Base-by-base conservation (phyloP, 2,329 filamentous ascomycete species). In the Penicillium sp. region DNA sequence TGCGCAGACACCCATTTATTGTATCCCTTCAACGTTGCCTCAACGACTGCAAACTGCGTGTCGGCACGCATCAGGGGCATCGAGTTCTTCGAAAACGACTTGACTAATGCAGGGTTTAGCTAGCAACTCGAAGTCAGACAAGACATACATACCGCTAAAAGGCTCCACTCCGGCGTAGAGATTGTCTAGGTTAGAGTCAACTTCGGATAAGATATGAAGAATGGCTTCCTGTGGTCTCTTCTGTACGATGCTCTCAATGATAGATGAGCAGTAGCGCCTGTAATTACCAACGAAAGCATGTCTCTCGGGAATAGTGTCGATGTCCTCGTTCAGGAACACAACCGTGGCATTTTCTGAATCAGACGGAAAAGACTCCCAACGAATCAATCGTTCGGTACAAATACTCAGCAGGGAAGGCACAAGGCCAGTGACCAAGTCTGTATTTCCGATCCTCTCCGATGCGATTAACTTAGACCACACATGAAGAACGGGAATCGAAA, bases 271-370 rank as follows among this genome's bases (percentile, higher is more conserved):
- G 63, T 95, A 97, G 51, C 93, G 81, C 34, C 93, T 80, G 67
- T 98, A 98, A 64, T 98, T 97, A 4, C 91, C 89, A 12, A 97
- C 77, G 65, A 98, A 98, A 1, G 89, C 88, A 69, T 98, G 93
- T 22, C 89, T 81, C 66, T 98, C 93, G 0, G 93, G 93, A 19
- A 91, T 75, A 0, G 91, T 97, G 63, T 98, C 93, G 48, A 95
- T 94, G 64, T 98, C 93, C 63, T 97, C 90, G 61, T 89, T 77
- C 1, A 98, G 76, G 57, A 95, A 93, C 10, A 88, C 74, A 51
- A 89, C 79, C 0, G 86, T 90, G 2, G 87, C 78, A 59, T 96
- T 84, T 41, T 87, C 80, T 0, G 84, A 85, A 55, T 95, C 86
- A 55, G 91, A 83, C 0, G 89, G 87, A 2, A 97, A 73, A 55